These are phyloP conservation scores for Monosporascus sp. DNA, from an alignment of 2,329 filamentous ascomycete species.

Conservation along the genomic window DNA sequence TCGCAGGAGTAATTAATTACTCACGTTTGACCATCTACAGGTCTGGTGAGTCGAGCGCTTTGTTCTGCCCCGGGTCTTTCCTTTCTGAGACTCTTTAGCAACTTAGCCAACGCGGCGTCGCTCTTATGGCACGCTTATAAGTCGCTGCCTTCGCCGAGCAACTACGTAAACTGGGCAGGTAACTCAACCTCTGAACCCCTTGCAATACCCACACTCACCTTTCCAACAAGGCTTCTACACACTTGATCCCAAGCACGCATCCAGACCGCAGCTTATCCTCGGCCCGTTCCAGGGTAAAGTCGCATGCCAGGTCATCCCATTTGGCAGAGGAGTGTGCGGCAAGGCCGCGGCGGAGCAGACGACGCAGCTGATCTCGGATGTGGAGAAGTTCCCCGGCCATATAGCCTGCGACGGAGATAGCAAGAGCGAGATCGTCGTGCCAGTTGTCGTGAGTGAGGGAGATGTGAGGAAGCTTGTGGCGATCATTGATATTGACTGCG, in stretches of 20 bases:
- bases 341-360: slow-evolving; percentile 53
- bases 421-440: slow-evolving; percentile 77
- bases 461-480: slow-evolving; percentile 51
- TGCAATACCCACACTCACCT: not conserved
- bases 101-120: slow-evolving; percentile 70
- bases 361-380: slow-evolving; percentile 66
- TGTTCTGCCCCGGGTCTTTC: no score
- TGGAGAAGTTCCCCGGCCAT: slow-evolving; percentile 71
- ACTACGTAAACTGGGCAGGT: slow-evolving; percentile 73
- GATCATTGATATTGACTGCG: slow-evolving; percentile 78
- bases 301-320: slow-evolving; percentile 72
- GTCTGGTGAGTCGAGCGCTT: slow-evolving; percentile 33
- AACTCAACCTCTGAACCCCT: slow-evolving; percentile 9
- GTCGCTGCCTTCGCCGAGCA: slow-evolving; percentile 61
- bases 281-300: slow-evolving; percentile 77
- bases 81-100: slow-evolving; percentile 43
- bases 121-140: slow-evolving; percentile 77
- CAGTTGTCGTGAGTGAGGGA: slow-evolving; percentile 45
- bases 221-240: slow-evolving; percentile 65
- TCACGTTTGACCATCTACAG: slow-evolving; percentile 20
- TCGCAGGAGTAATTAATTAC: slow-evolving; percentile 9
- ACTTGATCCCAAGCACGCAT: slow-evolving; percentile 43
- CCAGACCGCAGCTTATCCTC: slow-evolving; percentile 56
- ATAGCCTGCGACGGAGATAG: slow-evolving; percentile 76
- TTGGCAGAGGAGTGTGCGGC: slow-evolving; percentile 72